Evolutionary conservation across 768 basidiomycete species (phyloP).

Genomic region (Tylopilus intermedius): DNA sequence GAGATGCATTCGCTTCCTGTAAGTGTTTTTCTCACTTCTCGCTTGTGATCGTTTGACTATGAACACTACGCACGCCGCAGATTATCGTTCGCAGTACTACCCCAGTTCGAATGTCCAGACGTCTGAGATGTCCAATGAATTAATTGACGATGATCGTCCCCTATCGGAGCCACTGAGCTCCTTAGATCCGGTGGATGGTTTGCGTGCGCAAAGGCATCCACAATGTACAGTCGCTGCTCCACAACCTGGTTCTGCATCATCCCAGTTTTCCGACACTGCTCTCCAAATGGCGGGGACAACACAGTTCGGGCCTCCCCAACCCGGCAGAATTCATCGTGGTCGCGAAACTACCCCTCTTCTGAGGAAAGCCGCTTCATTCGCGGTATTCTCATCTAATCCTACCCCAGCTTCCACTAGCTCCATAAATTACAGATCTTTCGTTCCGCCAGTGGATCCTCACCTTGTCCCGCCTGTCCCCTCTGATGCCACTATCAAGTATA

Average conservation of each 20-base stretch:
- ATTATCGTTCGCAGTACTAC: constrained; percentile 65
- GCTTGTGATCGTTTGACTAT: background rate
- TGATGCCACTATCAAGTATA: constrained; percentile 8
- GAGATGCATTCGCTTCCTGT: constrained; percentile 62
- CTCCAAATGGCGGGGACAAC: constrained; percentile 20
- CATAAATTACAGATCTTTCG: background rate
- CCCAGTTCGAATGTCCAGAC: constrained; percentile 56
- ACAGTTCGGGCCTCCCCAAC: background rate
- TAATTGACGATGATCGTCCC: constrained; percentile 31
- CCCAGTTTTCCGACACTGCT: constrained; percentile 17
- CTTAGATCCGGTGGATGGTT: background rate
- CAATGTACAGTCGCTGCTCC: background rate
- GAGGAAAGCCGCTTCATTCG: constrained; percentile 35
- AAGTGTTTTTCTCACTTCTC: constrained; percentile 17
- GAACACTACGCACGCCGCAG: constrained; percentile 31
- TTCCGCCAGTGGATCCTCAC: background rate
- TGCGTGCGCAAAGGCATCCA: constrained; percentile 8
- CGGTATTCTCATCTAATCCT: constrained; percentile 13
- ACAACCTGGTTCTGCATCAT: background rate
- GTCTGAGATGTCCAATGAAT: constrained; percentile 37
- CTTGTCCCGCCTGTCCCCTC: constrained; percentile 5
- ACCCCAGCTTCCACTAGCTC: background rate
- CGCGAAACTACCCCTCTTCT: constrained; percentile 38
- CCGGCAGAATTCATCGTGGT: background rate
- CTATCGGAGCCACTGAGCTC: constrained; percentile 4